Evolutionary conservation across 768 basidiomycete species (phyloP), one percentile per base, ranked within the genome.

Genomic region (Kondoa malvinella): DNA sequence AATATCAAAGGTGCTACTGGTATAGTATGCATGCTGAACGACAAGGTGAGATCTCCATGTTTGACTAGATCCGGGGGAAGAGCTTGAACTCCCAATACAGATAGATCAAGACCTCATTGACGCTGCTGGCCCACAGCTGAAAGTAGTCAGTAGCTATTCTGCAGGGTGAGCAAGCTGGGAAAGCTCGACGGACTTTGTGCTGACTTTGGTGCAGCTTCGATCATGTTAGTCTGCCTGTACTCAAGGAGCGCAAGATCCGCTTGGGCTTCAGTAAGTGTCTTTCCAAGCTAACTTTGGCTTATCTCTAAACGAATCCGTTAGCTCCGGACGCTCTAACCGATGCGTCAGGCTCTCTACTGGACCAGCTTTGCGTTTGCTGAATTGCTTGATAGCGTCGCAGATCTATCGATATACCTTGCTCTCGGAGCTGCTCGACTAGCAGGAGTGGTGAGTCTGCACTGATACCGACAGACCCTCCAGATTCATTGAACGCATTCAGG

Each of bases 351-450:
- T 27, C 14, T 12, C 25, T 2, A 32, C 8, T 21, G 16, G 34
- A 56, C 34, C 2, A 16, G 12, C 2, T 1, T 2, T 16, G 15
- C 65, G 72, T 71, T 92, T 0, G 95, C 94, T 0, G 90, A 92
- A 3, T 81, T 99, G 17, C 92, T 87, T 2, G 89, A 91, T 73
- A 90, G 94, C 71, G 92, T 95, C 26, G 92, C 95, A 21, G 95
- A 99, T 76, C 76, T 89, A 8, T 83, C 85, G 0, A 82, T 94
- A 56, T 90, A 96, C 88, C 83, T 99, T 15, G 86, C 85, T 0
- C 81, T 99, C 30, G 96, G 96, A 92, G 92, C 92, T 0, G 82
- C 86, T 64, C 82, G 95, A n/a, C 86, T 88, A 64, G 87, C 80
- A 2, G 85, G 84, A 2, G 80, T 83, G n/a, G n/a, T n/a, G n/a